Base-by-base conservation (phyloP, 2,329 filamentous ascomycete species). In the Stachybotrys chlorohalonatus region DNA sequence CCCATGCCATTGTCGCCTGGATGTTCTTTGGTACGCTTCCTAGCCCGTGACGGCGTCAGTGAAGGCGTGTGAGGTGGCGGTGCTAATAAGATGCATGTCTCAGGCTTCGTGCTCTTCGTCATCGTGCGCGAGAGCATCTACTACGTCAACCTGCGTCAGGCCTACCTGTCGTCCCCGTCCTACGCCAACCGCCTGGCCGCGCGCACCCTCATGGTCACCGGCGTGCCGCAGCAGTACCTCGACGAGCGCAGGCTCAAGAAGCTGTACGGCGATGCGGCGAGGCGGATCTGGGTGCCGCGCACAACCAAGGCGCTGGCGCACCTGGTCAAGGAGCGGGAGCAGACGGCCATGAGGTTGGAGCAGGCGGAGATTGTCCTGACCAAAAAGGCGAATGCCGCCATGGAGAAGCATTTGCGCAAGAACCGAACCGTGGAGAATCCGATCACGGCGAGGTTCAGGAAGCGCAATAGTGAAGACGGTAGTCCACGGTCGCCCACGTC, bases 111-210 rank as follows among this genome's bases (percentile, higher is more conserved):
- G 60, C 86, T 97, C 69, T 94, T 89, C 72, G 86, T 90, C 65
- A 83, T 97, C 58, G 87, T 91, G 54, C 83, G 93, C 55, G 93
- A 97, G 70, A 86, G 84, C 66, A 87, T 97, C 62, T 96, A 86
- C 79, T 95, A 90, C 71, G 87, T 96, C 75, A 95, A 95, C 65
- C 73, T 97, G 52, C 88, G 92, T 59, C 93, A 97, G 72, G 93
- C 93, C 0, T 96, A 95, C 72, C 82, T 95, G 47, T 81, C 95
- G 54, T 92, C 90, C 11, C 90, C 91, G 11, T 77, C 89, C 51
- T 95, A 95, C 68, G 82, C 90, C 53, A 87, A 86, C 64, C 88
- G 92, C 55, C 84, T 96, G 49, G 96, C 93, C 2, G 93, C 92
- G 2, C 85, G 90, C 53, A 96, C 92, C 1, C 88, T 97, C 1